These are phyloP conservation scores for Cocos nucifera DNA, from an alignment of 176 grass and related monocot genomes.

Conservation along the genomic window DNA sequence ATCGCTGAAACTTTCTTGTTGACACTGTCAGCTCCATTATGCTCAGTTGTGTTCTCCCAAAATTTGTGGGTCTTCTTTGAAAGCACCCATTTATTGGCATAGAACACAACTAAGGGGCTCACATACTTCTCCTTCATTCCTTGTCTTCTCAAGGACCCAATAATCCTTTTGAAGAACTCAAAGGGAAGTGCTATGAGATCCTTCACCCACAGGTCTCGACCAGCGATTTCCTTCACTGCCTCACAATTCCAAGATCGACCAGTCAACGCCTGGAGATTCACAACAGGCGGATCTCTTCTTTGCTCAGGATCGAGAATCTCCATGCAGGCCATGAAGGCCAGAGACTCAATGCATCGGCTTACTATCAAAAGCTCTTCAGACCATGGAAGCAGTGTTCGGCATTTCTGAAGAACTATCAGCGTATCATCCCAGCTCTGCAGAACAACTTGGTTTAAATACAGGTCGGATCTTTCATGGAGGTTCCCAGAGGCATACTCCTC, in stretches of 20 bases:
- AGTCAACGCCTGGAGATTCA: constrained; percentile 16
- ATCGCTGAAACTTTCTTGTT: constrained; percentile 47
- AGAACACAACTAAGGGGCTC: constrained; percentile 67
- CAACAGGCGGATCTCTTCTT: constrained; percentile 25
- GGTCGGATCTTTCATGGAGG: constrained; percentile 60
- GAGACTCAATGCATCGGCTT: constrained; percentile 79
- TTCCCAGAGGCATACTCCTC: constrained; percentile 30
- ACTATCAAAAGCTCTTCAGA: constrained; percentile 81
- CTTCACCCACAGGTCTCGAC: constrained; percentile 77
- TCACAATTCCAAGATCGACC: constrained; percentile 64
- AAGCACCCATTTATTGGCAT: constrained; percentile 98
- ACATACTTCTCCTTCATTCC: constrained; percentile 99
- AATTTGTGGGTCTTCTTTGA: constrained; percentile 93
- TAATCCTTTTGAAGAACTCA: constrained; percentile 68
- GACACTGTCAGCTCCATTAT: constrained; percentile 38
- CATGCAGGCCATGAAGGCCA: constrained; percentile 99
- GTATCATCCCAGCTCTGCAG: constrained; percentile 90
- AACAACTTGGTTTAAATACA: constrained; percentile 94
- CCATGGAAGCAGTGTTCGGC: constrained; percentile 42
- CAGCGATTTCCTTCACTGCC: constrained; percentile 66
- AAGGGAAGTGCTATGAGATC: constrained; percentile 86
- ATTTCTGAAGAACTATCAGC: constrained; percentile 78
- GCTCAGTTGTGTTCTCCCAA: constrained; percentile 53
- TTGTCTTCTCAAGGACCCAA: constrained; percentile 63
- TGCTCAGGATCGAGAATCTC: constrained; percentile 93